These are phyloP conservation scores for Colletotrichum godetiae DNA, from an alignment of 2,329 filamentous ascomycete genomes.

Conservation along the genomic window DNA sequence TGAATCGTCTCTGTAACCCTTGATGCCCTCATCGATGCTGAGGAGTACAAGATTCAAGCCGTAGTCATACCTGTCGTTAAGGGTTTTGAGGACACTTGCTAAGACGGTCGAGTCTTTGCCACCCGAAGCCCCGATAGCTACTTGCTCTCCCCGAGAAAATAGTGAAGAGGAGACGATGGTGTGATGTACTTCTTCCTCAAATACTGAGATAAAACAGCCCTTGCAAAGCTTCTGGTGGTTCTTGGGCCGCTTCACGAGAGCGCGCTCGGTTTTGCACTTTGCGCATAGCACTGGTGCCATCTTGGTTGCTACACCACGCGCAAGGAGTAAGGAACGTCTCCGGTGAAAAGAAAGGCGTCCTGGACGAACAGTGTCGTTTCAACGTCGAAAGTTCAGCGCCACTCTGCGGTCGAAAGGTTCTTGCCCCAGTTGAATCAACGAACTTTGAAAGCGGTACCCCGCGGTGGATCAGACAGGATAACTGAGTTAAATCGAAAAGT, in stretches of 20 bases:
- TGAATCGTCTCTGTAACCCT: slow-evolving; percentile 94
- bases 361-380: background rate
- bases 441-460: background rate
- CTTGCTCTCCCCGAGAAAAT: slow-evolving; percentile 83
- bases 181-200: slow-evolving; percentile 94
- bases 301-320: slow-evolving; percentile 23
- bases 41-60: slow-evolving; percentile 87
- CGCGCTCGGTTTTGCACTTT: slow-evolving; percentile 79
- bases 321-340: background rate
- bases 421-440: background rate
- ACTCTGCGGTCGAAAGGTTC: background rate
- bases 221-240: slow-evolving; percentile 95
- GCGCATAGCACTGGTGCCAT: slow-evolving; percentile 86
- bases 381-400: background rate
- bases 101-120: slow-evolving; percentile 98
- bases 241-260: slow-evolving; percentile 92
- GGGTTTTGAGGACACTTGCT: slow-evolving; percentile 91
- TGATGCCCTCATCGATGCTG: slow-evolving; percentile 97
- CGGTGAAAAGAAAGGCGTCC: background rate
- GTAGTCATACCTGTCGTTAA: slow-evolving; percentile 91
- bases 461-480: background rate
- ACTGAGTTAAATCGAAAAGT: background rate
- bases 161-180: slow-evolving; percentile 87
- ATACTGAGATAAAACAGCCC: slow-evolving; percentile 84
- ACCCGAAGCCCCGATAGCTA: slow-evolving; percentile 95